Base-by-base conservation (phyloP, 1,139 yeast species). In the Blastobotrys apis region DNA sequence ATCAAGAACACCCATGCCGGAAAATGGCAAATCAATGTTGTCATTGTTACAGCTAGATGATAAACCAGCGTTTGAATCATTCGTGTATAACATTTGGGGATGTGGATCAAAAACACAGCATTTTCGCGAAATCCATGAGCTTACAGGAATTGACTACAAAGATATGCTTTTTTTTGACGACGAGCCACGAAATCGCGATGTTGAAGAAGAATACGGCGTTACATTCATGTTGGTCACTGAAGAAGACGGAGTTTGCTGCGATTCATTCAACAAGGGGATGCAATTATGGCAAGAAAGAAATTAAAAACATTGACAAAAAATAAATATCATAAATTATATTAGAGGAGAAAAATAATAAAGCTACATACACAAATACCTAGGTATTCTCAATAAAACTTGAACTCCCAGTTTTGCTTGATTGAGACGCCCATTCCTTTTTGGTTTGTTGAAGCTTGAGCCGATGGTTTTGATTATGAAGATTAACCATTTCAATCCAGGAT, bases 111-210 rank as follows among this genome's bases (percentile, higher is more conserved):
- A 84, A 57, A 69, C 69, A 12, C 68, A 65, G 32, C 94, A 84
- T 59, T 77, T 84, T 42, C 58, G 62, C 25, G 67, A 68, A 39
- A 52, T 75, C 21, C 72, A 73, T 2, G 63, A 68, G 43, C 72
- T 68, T 32, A 65, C 77, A 5, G 78, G 73, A n/a, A 65, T 80
- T 16, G 64, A 60, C 4, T 66, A 62, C 40, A 69, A 74, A 1
- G 73, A 78, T 25, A 77, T 81, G 69, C 67, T 82, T 8, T 69
- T 83, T 41, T 84, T 74, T 56, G 92, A 83, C 58, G 92, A 83
- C 58, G 92, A 83, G 58, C 52, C 59, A 47, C 68, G 90, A 49
- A 83, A 83, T 54, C 68, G 67, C 48, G 92, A 83, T 53, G 90
- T 83, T 3, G 77, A 75, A 53, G 56, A 65, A 4, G 37, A 21